These are phyloP conservation scores for Microdochium trichocladiopsis DNA, from an alignment of 2,329 filamentous ascomycete genomes.

Conservation along the genomic window DNA sequence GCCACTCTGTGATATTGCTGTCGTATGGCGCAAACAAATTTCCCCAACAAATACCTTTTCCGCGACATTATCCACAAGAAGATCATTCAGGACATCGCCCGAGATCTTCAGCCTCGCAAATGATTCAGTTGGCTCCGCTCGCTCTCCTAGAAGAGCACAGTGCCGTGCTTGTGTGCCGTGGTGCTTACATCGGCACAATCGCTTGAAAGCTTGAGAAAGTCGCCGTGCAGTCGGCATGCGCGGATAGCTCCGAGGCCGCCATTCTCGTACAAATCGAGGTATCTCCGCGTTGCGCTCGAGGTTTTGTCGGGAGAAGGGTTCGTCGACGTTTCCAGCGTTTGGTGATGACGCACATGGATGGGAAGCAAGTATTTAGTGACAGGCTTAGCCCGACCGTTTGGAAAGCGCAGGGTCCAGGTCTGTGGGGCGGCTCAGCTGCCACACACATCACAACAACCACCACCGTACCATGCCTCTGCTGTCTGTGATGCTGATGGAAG, in stretches of 20 bases:
- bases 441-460: too few species aligned
- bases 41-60: slow-evolving; percentile 28
- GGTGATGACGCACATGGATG: too few species aligned
- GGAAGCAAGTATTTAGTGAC: too few species aligned
- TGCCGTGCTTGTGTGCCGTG: slow-evolving; percentile 23
- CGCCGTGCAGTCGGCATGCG: slow-evolving; percentile 33
- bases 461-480: too few species aligned
- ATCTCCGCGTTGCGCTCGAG: slow-evolving; percentile 1
- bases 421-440: too few species aligned
- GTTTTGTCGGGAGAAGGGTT: slow-evolving; percentile 26
- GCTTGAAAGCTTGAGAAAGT: slow-evolving; percentile 32
- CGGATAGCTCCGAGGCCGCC: slow-evolving; percentile 36
- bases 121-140: slow-evolving; percentile 7
- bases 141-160: slow-evolving; percentile 11
- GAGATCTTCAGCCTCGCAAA: slow-evolving; percentile 31
- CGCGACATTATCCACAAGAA: slow-evolving; percentile 23
- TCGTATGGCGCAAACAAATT: too few species aligned
- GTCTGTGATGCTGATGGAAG: too few species aligned
- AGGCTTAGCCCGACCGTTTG: too few species aligned
- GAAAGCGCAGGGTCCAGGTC: too few species aligned
- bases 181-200: slow-evolving; percentile 32
- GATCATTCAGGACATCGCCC: slow-evolving; percentile 21
- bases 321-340: slow-evolving; percentile 4
- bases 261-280: slow-evolving; percentile 40
- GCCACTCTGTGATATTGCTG: slow-evolving; percentile 25